Percentiles rank a stretch among this genome's conserved stretches.
Conservation (phyloP, 257 asterid species). For the Penstemon davidsonii region DNA sequence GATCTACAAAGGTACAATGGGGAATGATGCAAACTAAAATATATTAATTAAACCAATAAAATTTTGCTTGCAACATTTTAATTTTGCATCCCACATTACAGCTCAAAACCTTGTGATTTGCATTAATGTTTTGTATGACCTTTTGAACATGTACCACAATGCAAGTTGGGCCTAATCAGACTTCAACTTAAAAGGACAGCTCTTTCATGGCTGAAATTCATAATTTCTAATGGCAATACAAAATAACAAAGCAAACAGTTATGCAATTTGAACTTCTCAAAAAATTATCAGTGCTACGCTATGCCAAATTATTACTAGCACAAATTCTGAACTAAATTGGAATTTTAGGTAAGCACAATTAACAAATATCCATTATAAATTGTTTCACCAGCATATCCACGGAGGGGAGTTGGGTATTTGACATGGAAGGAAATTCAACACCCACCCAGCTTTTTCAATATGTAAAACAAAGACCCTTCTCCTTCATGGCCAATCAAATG, state of each 20-base stretch:
- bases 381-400: slow-evolving; percentile 8
- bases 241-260: slow-evolving; percentile 10
- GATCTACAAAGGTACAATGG: neutral
- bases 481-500: slow-evolving; percentile 99
- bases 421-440: slow-evolving; percentile 39
- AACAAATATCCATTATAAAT: neutral
- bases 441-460: slow-evolving; percentile 93
- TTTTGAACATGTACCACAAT: neutral
- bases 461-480: slow-evolving; percentile 92
- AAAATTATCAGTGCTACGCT: slow-evolving; percentile 2
- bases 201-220: too few relatives aligned
- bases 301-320: neutral
- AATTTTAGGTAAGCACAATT: neutral
- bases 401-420: slow-evolving; percentile 18
- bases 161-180: neutral
- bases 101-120: neutral
- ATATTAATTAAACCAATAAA: neutral
- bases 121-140: neutral
- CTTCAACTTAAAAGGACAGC: neutral
- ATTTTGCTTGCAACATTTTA: neutral
- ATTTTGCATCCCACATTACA: neutral
- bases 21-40: neutral
- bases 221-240: neutral
- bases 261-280: slow-evolving; percentile 2
- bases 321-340: neutral